phyloP scores from a whole-genome alignment of 2,329 filamentous ascomycete species.

The Simplicillium sp. region DNA sequence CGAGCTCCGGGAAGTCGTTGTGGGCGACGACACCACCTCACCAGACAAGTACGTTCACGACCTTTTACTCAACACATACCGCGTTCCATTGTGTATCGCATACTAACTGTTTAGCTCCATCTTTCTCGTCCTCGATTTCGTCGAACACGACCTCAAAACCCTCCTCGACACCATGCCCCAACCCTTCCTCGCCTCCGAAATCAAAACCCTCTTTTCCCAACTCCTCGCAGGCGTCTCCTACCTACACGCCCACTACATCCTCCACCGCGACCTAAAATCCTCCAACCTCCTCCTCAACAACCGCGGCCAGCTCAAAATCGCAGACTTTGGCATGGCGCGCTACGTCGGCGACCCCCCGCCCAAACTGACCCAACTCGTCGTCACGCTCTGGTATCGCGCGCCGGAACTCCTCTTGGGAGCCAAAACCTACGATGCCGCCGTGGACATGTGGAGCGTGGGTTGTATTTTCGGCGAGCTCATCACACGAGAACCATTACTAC shows the following conservation, averaged over 20 bases:
- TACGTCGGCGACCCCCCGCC: slow-evolving; percentile 72
- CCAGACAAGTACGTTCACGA: slow-evolving; percentile 38
- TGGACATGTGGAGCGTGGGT: slow-evolving; percentile 95
- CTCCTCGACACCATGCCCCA: slow-evolving; percentile 91
- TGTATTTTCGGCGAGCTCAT: slow-evolving; percentile 94
- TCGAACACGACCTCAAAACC: slow-evolving; percentile 93
- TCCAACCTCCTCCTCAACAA: slow-evolving; percentile 94
- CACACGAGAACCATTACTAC: slow-evolving; percentile 70
- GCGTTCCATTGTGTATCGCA: slow-evolving; percentile 12
- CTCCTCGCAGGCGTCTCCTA: slow-evolving; percentile 72
- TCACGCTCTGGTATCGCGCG: slow-evolving; percentile 93
- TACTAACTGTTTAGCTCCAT: slow-evolving; percentile 44
- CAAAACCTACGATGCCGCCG: slow-evolving; percentile 60
- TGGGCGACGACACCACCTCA: slow-evolving; percentile 50
- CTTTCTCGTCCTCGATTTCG: slow-evolving; percentile 92
- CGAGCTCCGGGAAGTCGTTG: slow-evolving; percentile 70
- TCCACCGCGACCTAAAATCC: slow-evolving; percentile 89
- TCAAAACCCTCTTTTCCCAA: slow-evolving; percentile 82
- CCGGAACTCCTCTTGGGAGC: slow-evolving; percentile 84
- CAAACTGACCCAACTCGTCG: slow-evolving; percentile 82
- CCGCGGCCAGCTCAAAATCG: slow-evolving; percentile 86
- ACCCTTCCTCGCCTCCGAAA: slow-evolving; percentile 84
- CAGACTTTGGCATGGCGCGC: slow-evolving; percentile 96
- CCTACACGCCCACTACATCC: slow-evolving; percentile 81
- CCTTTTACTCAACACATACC: slow-evolving; percentile 9